Percentiles rank a stretch among this genome's conserved stretches.
phyloP scores from a whole-genome alignment of 148 eudicot genomes.

The Selenicereus undatus region DNA sequence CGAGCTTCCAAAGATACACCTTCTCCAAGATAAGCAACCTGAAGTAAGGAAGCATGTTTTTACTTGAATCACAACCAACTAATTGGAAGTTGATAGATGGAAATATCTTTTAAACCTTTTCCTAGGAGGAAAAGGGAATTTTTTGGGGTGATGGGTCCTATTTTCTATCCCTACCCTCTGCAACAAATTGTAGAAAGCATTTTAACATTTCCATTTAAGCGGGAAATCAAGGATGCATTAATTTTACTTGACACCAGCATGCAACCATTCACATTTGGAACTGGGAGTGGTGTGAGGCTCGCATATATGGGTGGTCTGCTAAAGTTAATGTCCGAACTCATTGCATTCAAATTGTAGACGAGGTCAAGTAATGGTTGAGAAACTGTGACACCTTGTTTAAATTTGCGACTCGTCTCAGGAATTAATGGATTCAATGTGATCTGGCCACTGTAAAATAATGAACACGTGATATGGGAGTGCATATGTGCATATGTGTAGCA shows the following conservation, averaged over 20 bases:
- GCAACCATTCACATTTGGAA: not conserved
- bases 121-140: not conserved
- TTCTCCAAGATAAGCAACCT: constrained; percentile 89
- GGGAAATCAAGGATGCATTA: not conserved
- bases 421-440: not conserved
- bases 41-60: constrained; percentile 19
- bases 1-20: constrained; percentile 92
- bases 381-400: not conserved
- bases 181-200: not conserved
- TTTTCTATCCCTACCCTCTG: not conserved
- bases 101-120: not conserved
- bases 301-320: not conserved
- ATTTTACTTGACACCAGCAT: not conserved
- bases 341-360: no score
- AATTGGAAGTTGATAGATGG: not conserved
- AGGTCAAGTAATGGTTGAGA: not conserved
- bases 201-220: not conserved
- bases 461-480: not conserved
- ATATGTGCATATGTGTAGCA: not conserved
- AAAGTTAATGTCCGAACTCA: no score
- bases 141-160: not conserved
- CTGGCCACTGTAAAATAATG: not conserved
- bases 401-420: not conserved
- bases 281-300: not conserved
- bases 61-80: constrained; percentile 4